Evolutionary conservation across 345 rosid genomes (phyloP).

Genomic region (Rhizophora apiculata): DNA sequence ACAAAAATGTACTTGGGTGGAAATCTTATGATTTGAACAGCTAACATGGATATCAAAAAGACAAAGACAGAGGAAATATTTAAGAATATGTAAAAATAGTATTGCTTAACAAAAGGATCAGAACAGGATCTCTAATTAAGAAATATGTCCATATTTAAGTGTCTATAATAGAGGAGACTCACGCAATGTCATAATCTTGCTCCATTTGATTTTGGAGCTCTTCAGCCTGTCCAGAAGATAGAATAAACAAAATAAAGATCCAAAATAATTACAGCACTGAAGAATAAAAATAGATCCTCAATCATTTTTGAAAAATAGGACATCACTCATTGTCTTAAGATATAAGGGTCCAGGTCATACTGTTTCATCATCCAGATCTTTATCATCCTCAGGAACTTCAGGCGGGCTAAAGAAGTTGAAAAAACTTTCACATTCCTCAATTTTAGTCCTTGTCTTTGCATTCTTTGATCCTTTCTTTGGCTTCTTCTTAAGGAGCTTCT

Average conservation of each 20-base stretch:
- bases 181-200: conserved; percentile 97
- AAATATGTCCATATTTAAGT: conserved; percentile 5
- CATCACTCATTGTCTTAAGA: not conserved
- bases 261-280: conserved; percentile 9
- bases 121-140: conserved; percentile 6
- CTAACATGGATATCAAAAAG: not conserved
- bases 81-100: not conserved
- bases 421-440: conserved; percentile 89
- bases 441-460: conserved; percentile 82
- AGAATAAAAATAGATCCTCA: not conserved
- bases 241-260: not conserved
- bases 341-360: conserved; percentile 34
- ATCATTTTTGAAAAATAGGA: not conserved
- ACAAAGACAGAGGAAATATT: not conserved
- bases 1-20: not conserved
- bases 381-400: conserved; percentile 90
- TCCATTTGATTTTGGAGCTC: conserved; percentile 97
- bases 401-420: conserved; percentile 96
- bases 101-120: not conserved
- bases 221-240: conserved; percentile 62
- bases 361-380: conserved; percentile 84
- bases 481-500: conserved; percentile 90
- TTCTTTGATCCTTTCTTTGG: conserved; percentile 94
- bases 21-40: not conserved
- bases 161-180: conserved; percentile 10